phyloP scores from a whole-genome alignment of 768 basidiomycete species.

The Lactifluus piperatus region DNA sequence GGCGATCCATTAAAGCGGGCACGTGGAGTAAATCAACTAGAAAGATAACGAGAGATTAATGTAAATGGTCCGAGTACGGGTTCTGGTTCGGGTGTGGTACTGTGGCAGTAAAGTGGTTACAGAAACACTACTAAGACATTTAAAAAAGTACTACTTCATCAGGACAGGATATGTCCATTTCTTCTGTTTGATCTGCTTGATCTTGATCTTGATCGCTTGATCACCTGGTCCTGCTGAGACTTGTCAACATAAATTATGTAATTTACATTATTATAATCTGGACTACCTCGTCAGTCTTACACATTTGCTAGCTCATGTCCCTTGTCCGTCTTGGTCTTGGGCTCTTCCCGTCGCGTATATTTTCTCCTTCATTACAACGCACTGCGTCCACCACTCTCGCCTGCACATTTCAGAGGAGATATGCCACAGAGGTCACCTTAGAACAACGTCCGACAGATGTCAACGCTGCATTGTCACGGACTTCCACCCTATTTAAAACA shows the following conservation, averaged over 20 bases:
- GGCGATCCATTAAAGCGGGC: background rate
- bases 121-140: too few species aligned
- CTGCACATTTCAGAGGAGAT: conserved; percentile 24
- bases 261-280: background rate
- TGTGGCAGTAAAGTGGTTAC: background rate
- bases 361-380: background rate
- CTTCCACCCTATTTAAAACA: conserved; percentile 63
- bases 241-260: background rate
- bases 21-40: background rate
- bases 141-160: too few species aligned
- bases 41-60: background rate
- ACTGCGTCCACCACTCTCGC: conserved; percentile 12
- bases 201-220: too few species aligned
- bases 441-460: conserved; percentile 28
- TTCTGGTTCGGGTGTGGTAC: too few species aligned
- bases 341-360: conserved; percentile 7
- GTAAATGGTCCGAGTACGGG: background rate
- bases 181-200: too few species aligned
- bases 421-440: conserved; percentile 30
- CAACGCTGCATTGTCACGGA: conserved; percentile 40
- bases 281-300: background rate
- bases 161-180: too few species aligned
- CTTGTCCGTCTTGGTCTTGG: conserved; percentile 7
- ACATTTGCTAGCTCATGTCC: conserved; percentile 14
- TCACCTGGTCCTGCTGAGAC: too few species aligned